phyloP scores from a whole-genome alignment of 1,139 yeast genomes.

The Taphrina pruni region DNA sequence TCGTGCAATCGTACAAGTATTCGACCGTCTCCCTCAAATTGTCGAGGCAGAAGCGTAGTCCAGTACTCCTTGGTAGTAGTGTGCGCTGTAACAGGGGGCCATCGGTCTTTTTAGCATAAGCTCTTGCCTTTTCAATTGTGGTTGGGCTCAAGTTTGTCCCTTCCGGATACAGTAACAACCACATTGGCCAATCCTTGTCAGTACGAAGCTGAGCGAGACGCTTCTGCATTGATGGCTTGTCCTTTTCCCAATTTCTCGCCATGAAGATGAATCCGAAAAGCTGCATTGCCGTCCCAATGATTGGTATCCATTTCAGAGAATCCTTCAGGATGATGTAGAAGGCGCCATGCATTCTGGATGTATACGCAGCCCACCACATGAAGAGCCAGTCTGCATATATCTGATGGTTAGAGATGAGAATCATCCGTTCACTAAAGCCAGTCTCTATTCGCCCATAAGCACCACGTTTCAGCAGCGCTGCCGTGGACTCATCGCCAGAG shows the following conservation, averaged over 20 bases:
- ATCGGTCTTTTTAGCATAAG: slow-evolving; percentile 62
- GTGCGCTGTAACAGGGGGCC: slow-evolving; percentile 61
- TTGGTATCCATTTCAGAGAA: slow-evolving; percentile 73
- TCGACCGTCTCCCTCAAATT: slow-evolving; percentile 66
- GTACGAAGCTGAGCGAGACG: slow-evolving; percentile 48
- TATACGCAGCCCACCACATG: slow-evolving; percentile 84
- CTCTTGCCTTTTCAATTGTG: slow-evolving; percentile 65
- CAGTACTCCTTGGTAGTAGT: slow-evolving; percentile 80
- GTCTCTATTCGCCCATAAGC: slow-evolving; percentile 49
- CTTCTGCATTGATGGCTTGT: slow-evolving; percentile 64
- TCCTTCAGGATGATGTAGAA: slow-evolving; percentile 77
- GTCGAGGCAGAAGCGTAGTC: slow-evolving; percentile 70
- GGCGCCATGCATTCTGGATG: slow-evolving; percentile 67
- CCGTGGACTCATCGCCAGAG: slow-evolving; percentile 50
- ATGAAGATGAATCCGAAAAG: slow-evolving; percentile 67
- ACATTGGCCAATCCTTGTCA: slow-evolving; percentile 52
- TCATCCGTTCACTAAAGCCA: slow-evolving; percentile 56
- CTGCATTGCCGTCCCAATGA: slow-evolving; percentile 87
- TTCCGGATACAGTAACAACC: slow-evolving; percentile 83
- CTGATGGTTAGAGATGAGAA: slow-evolving; percentile 83
- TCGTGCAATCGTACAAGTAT: slow-evolving; percentile 79
- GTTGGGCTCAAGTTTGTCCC: slow-evolving; percentile 83
- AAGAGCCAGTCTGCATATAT: slow-evolving; percentile 85
- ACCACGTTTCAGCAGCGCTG: slow-evolving; percentile 48
- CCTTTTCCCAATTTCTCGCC: slow-evolving; percentile 71